Evolutionary conservation across 2,329 filamentous ascomycete species (phyloP), one percentile per base, ranked within the genome.

Genomic region (Phoma sp.): DNA sequence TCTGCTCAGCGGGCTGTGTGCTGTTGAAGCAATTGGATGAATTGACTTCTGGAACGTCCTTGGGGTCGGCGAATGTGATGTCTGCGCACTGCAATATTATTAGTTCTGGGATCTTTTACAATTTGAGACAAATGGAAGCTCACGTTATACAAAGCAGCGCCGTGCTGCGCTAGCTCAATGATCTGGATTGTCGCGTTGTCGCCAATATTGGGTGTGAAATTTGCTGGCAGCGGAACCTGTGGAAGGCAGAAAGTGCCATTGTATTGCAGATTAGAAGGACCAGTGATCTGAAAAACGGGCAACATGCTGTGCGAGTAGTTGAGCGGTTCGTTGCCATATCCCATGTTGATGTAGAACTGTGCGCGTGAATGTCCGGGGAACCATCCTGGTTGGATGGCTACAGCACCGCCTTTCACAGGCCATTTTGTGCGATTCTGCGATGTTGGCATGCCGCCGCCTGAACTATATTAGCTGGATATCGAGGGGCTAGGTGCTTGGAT

Each of bases 361-460:
- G 92, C 93, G 5, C 86, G 88, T 29, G 84, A 75, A 74, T 98
- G 95, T 60, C 95, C 95, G 53, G 88, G 87, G 80, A 97, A 97
- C 95, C 95, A 98, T 68, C 93, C 95, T 0, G 95, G 95, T 72
- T 98, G 93, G 67, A 97, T 83, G 42, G 92, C 84, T 56, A 99
- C 70, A n/a, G 92, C 92, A 58, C 95, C 95, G 64, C 95, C 95
- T 25, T 79, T 85, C 42, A 92, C 83, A 14, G 95, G 93, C 95
- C 95, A 98, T 78, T 89, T 91, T 12, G 95, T 96, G 59, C 93
- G 87, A 78, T 99, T 98, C 37, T 77, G 82, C 0, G 91, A 90
- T 30, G 85, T 84, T 39, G 81, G 80, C 79, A 93, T 87, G 57
- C 95, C 95, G 53, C 95, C 95, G 73, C 93, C 93, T 97, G 67